phyloP scores from a whole-genome alignment of 495 filamentous ascomycete species.

The Aspergillus homomorphus region DNA sequence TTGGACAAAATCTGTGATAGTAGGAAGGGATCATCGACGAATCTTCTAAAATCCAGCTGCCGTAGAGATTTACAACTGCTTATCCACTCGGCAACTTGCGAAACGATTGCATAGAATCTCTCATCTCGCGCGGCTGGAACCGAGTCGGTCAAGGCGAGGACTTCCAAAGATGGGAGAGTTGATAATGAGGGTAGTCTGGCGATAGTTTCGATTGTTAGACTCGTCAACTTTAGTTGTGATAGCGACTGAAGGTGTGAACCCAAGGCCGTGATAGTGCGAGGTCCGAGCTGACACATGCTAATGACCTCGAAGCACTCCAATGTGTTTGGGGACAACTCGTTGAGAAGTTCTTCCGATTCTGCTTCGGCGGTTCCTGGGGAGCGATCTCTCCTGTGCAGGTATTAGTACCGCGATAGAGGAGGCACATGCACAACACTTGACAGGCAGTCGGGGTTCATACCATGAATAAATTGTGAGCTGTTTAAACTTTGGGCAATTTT shows the following conservation, averaged over 20 bases:
- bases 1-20: slow-evolving; percentile 52
- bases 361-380: slow-evolving; percentile 41
- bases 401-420: neutral
- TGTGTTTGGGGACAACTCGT: slow-evolving; percentile 52
- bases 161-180: slow-evolving; percentile 50
- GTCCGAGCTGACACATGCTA: slow-evolving; percentile 47
- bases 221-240: slow-evolving; percentile 50
- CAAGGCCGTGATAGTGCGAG: slow-evolving; percentile 57
- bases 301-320: slow-evolving; percentile 59
- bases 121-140: slow-evolving; percentile 21
- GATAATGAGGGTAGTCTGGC: slow-evolving; percentile 35
- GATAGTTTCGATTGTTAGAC: slow-evolving; percentile 47
- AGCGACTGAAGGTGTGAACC: slow-evolving; percentile 56
- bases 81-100: slow-evolving; percentile 44
- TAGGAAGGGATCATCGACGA: slow-evolving; percentile 51
- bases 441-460: slow-evolving; percentile 22
- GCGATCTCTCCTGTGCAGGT: slow-evolving; percentile 10
- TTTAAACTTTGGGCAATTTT: slow-evolving; percentile 59
- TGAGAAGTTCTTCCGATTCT: slow-evolving; percentile 57
- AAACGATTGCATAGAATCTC: slow-evolving; percentile 47
- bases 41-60: slow-evolving; percentile 45
- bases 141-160: slow-evolving; percentile 50
- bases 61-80: slow-evolving; percentile 52
- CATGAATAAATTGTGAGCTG: slow-evolving; percentile 56
- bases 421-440: no score